Conservation (phyloP, 352 stramenopile genomes). For the Globisporangium paroecandrum region DNA sequence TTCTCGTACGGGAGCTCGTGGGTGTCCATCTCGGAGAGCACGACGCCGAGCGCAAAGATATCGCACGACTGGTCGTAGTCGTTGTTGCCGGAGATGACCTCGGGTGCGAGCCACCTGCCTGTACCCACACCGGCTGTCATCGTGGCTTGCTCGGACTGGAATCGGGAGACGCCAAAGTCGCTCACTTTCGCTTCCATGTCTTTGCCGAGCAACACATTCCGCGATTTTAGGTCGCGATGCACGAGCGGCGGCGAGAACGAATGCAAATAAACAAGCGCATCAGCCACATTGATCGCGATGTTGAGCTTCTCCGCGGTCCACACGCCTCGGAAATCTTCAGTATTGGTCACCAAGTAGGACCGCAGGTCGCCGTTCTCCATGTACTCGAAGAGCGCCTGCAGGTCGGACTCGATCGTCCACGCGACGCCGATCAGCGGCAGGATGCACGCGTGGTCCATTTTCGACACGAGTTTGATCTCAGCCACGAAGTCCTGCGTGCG, state of each 20-base stretch:
- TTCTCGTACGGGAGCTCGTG: slow-evolving; percentile 39
- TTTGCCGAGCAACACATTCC: slow-evolving; percentile 32
- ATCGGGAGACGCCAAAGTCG: slow-evolving; percentile 34
- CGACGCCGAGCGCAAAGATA: slow-evolving; percentile 34
- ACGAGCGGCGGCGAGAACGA: slow-evolving; percentile 35
- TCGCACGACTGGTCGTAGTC: slow-evolving; percentile 36
- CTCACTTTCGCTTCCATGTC: slow-evolving; percentile 33
- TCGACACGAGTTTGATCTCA: slow-evolving; percentile 69
- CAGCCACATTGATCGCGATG: slow-evolving; percentile 30
- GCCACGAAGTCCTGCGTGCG: slow-evolving; percentile 45
- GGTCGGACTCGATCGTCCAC: slow-evolving; percentile 49
- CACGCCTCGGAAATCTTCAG: not conserved
- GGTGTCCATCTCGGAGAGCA: slow-evolving; percentile 42
- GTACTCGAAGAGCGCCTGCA: slow-evolving; percentile 70
- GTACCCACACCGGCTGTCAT: slow-evolving; percentile 37
- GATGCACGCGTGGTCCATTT: slow-evolving; percentile 61
- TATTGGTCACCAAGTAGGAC: slow-evolving; percentile 29
- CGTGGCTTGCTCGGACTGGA: slow-evolving; percentile 31
- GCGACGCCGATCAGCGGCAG: slow-evolving; percentile 61
- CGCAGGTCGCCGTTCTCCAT: slow-evolving; percentile 57
- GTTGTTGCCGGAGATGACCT: slow-evolving; percentile 33
- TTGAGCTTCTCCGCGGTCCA: slow-evolving; percentile 40
- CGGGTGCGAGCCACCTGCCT: slow-evolving; percentile 31
- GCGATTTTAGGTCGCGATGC: slow-evolving; percentile 41
- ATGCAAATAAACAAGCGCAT: slow-evolving; percentile 49